Base-by-base conservation (phyloP, 441 rosid species). In the Gossypium aridum region DNA sequence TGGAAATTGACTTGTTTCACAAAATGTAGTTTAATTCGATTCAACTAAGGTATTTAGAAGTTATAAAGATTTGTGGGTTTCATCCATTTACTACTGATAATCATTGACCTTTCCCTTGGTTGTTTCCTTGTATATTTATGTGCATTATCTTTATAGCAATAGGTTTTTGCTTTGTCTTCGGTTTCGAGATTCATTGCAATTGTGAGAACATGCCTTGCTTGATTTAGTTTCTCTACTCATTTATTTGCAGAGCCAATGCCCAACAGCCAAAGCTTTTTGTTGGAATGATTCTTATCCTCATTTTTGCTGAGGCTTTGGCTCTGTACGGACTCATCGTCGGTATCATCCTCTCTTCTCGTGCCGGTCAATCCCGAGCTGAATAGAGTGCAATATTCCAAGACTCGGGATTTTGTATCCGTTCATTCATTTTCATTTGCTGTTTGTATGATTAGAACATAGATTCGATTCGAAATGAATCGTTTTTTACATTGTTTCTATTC, bases 361-460 rank as follows among this genome's bases (percentile, higher is more conserved):
- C 95, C 73, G 92, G 91, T 65, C 92, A 88, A 28, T 90, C 95
- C 22, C 83, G 89, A 78, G 90, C 92, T 0, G 92, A 88, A 6
- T 88, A 80, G 72, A 72, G 37, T 62, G 70, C 51, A 10, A 26
- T 1, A 8, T 70, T 70, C 47, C 16, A 26, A 45, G 43, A 45
- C 60, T 9, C 5, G 23, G 68, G 10, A 25, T 62, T n/a, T 62
- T 62, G 69, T 12, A 25, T 12, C 16, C 10, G 19, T 43, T 51
- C 56, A 8, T 47, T 6, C 4, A 47, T 61, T 72, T 72, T 47
- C 47, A 5, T 8, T 61, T 45, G 57, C 10, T 45, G 56, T 14
- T 73, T 73, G 47, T 61, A 61, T 13, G 28, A 45, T 47, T 73
- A 73, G 59, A 69, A 72, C 51, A 49, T 17, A 1, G 45, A 53